Evolutionary conservation across 73 alveolate species (phyloP).

Genomic region (Tetrahymena malaccensis): DNA sequence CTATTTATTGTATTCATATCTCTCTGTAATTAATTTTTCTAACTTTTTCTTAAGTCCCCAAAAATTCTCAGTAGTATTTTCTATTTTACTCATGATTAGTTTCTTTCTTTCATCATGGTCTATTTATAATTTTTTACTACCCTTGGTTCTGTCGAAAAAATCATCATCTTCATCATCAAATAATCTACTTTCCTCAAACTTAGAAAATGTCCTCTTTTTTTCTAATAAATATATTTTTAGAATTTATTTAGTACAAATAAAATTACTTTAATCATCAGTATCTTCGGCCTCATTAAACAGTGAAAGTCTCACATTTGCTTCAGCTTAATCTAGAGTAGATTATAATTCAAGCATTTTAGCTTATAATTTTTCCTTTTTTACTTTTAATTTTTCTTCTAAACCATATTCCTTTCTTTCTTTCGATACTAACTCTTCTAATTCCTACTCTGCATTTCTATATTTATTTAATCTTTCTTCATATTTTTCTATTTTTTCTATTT

Average conservation of each 20-base stretch:
- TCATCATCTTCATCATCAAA: neutral
- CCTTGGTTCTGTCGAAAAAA: neutral
- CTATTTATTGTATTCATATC: neutral
- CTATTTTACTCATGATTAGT: neutral
- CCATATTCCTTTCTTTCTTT: neutral
- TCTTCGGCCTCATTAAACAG: neutral
- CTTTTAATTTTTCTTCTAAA: neutral
- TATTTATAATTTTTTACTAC: neutral
- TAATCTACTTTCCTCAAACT: neutral
- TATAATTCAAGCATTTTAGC: neutral
- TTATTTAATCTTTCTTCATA: neutral
- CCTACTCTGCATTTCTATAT: neutral
- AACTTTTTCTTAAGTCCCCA: neutral
- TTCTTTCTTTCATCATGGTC: neutral
- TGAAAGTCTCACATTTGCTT: neutral
- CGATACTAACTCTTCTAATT: neutral
- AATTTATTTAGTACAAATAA: neutral
- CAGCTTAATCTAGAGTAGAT: neutral
- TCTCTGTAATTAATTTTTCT: neutral
- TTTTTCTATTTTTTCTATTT: neutral
- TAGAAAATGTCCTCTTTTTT: neutral
- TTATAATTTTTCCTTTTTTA: neutral
- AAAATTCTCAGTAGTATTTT: neutral
- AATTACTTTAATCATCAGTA: neutral
- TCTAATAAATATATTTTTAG: neutral